Evolutionary conservation across 306 rosid species (phyloP).

Genomic region (Ziziphus jujuba): DNA sequence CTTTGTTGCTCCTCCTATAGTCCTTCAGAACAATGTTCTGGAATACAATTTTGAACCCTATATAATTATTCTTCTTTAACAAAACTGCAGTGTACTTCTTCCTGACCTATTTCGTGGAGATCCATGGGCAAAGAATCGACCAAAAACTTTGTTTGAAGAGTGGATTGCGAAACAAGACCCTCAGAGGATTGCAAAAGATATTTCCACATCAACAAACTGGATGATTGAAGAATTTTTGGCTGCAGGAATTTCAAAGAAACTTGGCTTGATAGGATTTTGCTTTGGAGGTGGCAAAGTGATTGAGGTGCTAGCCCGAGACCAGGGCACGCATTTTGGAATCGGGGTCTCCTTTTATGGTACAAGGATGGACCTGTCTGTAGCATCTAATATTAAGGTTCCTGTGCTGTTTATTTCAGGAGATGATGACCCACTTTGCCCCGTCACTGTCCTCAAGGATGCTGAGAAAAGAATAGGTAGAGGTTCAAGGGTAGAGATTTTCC

Average conservation of each 20-base stretch:
- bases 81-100: slow-evolving; percentile 76
- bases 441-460: slow-evolving; percentile 37
- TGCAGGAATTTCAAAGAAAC: slow-evolving; percentile 68
- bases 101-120: slow-evolving; percentile 71
- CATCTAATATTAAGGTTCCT: slow-evolving; percentile 52
- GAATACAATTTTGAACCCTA: slow-evolving; percentile 4
- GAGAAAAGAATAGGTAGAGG: slow-evolving; percentile 39
- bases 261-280: slow-evolving; percentile 70
- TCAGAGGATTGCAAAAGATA: slow-evolving; percentile 54
- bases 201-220: slow-evolving; percentile 61
- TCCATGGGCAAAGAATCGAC: slow-evolving; percentile 58
- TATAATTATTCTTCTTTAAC: not conserved
- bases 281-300: slow-evolving; percentile 73
- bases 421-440: slow-evolving; percentile 60
- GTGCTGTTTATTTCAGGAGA: slow-evolving; percentile 69
- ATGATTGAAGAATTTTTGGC: slow-evolving; percentile 69
- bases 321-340: slow-evolving; percentile 48
- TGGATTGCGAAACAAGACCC: slow-evolving; percentile 53
- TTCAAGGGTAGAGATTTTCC: slow-evolving; percentile 52
- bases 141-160: slow-evolving; percentile 36
- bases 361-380: slow-evolving; percentile 41
- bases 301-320: slow-evolving; percentile 59
- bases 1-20: not conserved
- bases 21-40: not conserved
- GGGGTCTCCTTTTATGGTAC: slow-evolving; percentile 76